Evolutionary conservation across 2,329 filamentous ascomycete species (phyloP), one percentile per base, ranked within the genome.

Genomic region (Claviceps capensis): DNA sequence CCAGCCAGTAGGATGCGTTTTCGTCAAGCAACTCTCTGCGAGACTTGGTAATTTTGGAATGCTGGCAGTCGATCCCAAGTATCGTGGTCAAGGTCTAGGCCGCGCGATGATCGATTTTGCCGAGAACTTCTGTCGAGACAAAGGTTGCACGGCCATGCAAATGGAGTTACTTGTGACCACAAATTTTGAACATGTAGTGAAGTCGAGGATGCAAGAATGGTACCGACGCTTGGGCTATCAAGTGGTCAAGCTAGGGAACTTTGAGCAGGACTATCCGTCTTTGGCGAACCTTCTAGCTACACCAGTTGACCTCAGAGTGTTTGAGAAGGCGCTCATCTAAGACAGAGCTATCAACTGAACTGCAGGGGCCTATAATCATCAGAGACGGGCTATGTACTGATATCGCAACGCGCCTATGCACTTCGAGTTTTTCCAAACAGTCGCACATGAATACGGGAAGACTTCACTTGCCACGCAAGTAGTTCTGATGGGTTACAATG

Each of bases 151-250:
- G 9, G 52, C 50, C 1, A 63, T 65, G 59, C 62, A 62, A 16
- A 54, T 65, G 0, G 63, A 66, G 43, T 45, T 66, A 14, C 55
- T 66, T 5, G 53, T 62, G 1, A 63, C 63, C 1, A 60, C 53
- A 22, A 59, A 52, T 1, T 63, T 60, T 19, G 56, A 51, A 23
- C 61, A 66, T 48, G 54, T 57, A 0, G 53, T 58, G 1, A 66
- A 66, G 41, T 53, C 54, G 2, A 60, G 61, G 23, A 51, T 62
- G 54, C 47, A 60, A 47, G 56, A 52, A 0, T 66, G 64, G 64
- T 65, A 65, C 42, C 46, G 37, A 4, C 54, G 64, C 2, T 53
- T 65, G 56, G 64, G 62, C 0, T 66, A 66, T 44, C 34, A 50
- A 23, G 17, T 60, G 22, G 56, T 64, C 0, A 61, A 56, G 34